Base-by-base conservation (phyloP, 305 asterid species). In the Fraxinus platypoda region DNA sequence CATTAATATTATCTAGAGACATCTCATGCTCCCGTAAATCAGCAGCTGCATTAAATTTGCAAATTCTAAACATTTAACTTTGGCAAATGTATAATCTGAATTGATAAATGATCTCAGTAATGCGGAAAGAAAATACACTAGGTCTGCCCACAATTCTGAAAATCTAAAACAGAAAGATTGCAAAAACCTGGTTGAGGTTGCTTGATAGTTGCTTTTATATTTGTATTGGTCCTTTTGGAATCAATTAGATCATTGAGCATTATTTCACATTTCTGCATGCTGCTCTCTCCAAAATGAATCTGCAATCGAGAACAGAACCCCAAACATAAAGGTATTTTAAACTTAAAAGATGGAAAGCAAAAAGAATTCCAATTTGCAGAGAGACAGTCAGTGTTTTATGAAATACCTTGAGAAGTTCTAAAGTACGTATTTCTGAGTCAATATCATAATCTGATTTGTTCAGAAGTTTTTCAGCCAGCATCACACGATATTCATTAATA, bases 251-350 rank as follows among this genome's bases (percentile, higher is more conserved):
- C 99, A 88, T 96, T 96, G 83, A 96, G 97, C 99, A 96, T 96
- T 84, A 96, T 94, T 90, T 96, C 99, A 86, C 99, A 96, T 86
- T 88, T 92, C 89, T 93, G 98, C 99, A 96, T 91, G 92, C 97
- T 92, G 90, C 93, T 89, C 93, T 93, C 99, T 78, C 99, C 97
- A 88, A 95, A 96, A 91, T 94, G 99, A 87, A 96, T 96, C 99
- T 96, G 90, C 80, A 89, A 81, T 83, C 74, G 54, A 64, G 78
- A 78, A 77, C 72, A 85, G 15, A 82, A 75, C 75, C 64, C 75
- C 15, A 83, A 81, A 76, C 81, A 80, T 26, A 52, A 76, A 81
- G 34, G 79, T 72, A 77, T 77, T 80, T 80, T 49, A 13, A 85
- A 83, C 71, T 38, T 57, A 66, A 83, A 59, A 19, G 74, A 25